phyloP scores from a whole-genome alignment of 371 early-diverging fungal genomes.

The Circinella umbellata region DNA sequence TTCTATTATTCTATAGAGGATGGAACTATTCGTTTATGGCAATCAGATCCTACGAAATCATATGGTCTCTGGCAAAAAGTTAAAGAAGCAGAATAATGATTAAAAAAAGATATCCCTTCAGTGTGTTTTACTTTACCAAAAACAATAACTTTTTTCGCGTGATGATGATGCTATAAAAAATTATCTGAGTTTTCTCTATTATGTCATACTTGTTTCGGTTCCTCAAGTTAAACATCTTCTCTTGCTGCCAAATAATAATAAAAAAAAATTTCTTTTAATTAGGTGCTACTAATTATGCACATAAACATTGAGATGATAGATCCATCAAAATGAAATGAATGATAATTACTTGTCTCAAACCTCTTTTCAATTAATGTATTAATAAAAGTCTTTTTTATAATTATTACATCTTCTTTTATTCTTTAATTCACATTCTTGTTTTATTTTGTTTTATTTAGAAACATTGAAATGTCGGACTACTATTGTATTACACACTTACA shows the following conservation, averaged over 20 bases:
- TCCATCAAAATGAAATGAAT: neutral
- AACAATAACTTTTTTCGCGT: neutral
- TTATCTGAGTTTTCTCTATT: neutral
- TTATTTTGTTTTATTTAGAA: neutral
- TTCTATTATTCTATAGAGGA: slow-evolving; percentile 55
- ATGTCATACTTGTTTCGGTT: slow-evolving; percentile 1
- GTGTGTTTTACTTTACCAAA: neutral
- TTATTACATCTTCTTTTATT: too few relatives aligned
- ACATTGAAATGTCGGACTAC: neutral
- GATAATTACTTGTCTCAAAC: too few relatives aligned
- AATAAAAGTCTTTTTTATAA: too few relatives aligned
- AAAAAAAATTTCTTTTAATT: neutral
- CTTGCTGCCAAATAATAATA: neutral
- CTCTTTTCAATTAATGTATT: too few relatives aligned
- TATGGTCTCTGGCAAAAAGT: slow-evolving; percentile 78
- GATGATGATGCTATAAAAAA: neutral
- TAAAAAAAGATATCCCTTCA: neutral
- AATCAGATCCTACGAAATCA: slow-evolving; percentile 68
- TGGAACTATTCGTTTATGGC: slow-evolving; percentile 82
- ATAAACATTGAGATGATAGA: neutral
- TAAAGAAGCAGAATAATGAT: neutral
- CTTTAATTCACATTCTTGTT: too few relatives aligned
- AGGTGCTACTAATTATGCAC: too few relatives aligned
- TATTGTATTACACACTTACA: too few relatives aligned
- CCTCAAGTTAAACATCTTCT: neutral